A percentile compares a stretch with the other conserved stretches of the same genome.
Conservation (phyloP, 169 alveolate species). For the Plasmodium vinckei region DNA sequence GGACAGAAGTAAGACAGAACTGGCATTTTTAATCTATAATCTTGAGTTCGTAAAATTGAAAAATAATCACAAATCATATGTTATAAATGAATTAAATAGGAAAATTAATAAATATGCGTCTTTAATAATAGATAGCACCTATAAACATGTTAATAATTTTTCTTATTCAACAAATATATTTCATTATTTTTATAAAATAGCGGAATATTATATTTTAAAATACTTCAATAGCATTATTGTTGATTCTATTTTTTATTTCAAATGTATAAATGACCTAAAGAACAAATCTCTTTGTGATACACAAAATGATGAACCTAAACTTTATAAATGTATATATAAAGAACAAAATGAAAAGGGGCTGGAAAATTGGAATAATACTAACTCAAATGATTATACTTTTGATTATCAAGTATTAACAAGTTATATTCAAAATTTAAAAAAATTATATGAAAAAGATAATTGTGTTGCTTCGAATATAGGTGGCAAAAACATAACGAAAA, state of each 20-base stretch:
- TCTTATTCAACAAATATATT: constrained; percentile 62
- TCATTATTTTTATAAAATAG: constrained; percentile 54
- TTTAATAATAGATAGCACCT: constrained; percentile 25
- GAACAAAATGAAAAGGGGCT: neutral
- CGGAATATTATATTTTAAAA: constrained; percentile 62
- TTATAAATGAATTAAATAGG: constrained; percentile 40
- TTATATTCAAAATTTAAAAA: constrained; percentile 46
- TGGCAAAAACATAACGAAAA: neutral
- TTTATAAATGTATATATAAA: neutral
- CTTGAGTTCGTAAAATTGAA: constrained; percentile 9
- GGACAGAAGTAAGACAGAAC: constrained; percentile 23
- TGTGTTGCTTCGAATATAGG: neutral
- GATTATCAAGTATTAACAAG: constrained; percentile 21
- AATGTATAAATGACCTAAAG: constrained; percentile 50
- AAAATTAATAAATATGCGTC: constrained; percentile 35
- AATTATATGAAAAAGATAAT: neutral
- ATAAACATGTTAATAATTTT: constrained; percentile 70
- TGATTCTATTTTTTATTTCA: constrained; percentile 59
- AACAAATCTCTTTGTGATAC: constrained; percentile 17
- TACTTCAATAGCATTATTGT: constrained; percentile 50
- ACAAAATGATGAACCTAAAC: constrained; percentile 23
- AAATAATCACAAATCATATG: constrained; percentile 18
- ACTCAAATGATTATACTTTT: constrained; percentile 8
- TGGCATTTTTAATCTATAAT: constrained; percentile 61
- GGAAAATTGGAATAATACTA: neutral